Evolutionary conservation across 1,284 basidiomycete genomes (phyloP).

Genomic region (Cryptococcus maquisensis): DNA sequence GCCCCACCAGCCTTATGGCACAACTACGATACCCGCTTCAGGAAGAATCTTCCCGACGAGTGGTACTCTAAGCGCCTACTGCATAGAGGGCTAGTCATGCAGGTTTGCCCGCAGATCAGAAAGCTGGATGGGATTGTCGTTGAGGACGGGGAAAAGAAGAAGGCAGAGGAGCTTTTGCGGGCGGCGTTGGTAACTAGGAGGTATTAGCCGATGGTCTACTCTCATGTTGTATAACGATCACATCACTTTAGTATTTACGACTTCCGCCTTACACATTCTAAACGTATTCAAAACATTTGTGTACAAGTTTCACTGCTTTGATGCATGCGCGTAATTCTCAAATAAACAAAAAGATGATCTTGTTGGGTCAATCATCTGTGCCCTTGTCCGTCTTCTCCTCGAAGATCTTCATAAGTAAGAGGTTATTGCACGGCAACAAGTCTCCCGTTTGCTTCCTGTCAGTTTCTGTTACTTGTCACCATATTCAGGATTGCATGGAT

Average conservation of each 20-base stretch:
- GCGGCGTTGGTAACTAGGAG: slow-evolving; percentile 4
- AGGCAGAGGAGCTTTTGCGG: slow-evolving; percentile 64
- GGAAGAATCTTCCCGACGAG: slow-evolving; percentile 79
- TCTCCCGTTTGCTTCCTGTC: no score
- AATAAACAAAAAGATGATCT: no score
- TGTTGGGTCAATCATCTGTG: no score
- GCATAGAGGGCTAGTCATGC: slow-evolving; percentile 82
- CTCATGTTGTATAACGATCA: no score
- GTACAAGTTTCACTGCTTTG: not conserved
- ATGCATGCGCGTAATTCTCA: no score
- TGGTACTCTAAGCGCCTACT: slow-evolving; percentile 77
- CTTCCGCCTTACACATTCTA: no score
- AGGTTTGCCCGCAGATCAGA: slow-evolving; percentile 61
- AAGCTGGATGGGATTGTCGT: slow-evolving; percentile 78
- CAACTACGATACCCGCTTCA: slow-evolving; percentile 76
- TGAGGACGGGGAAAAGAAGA: slow-evolving; percentile 70
- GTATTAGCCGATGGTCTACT: not conserved
- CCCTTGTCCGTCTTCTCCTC: no score
- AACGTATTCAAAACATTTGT: not conserved
- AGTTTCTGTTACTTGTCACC: no score
- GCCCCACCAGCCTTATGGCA: slow-evolving; percentile 49
- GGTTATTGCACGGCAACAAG: no score
- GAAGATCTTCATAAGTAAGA: no score
- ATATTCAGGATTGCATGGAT: no score
- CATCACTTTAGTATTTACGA: not conserved